Conservation (phyloP, 2,329 filamentous ascomycete genomes). For the Didymella glomerata region DNA sequence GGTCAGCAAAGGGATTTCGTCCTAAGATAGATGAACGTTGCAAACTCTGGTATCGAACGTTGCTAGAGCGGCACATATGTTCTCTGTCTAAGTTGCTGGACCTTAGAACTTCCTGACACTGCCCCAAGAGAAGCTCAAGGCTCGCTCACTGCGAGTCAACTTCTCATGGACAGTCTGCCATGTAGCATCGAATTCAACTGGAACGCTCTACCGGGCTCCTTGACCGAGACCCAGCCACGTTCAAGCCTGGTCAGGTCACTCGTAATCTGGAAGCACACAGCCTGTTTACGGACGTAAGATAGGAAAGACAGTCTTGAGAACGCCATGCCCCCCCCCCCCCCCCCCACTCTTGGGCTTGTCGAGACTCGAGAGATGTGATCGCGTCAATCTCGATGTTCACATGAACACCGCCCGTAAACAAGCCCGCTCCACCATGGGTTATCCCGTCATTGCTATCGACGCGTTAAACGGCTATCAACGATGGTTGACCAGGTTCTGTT, state of each 20-base stretch:
- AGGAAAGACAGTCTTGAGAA: background rate
- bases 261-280: background rate
- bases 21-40: background rate
- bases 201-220: background rate
- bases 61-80: background rate
- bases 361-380: background rate
- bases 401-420: background rate
- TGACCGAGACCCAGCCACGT: background rate
- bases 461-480: background rate
- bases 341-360: background rate
- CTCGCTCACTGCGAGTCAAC: background rate
- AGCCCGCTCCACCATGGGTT: background rate
- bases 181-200: background rate
- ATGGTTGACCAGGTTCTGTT: background rate
- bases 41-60: background rate
- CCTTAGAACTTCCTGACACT: background rate
- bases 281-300: background rate
- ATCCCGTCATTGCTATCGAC: background rate
- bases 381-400: background rate
- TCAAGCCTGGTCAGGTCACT: background rate
- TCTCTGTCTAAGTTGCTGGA: background rate
- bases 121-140: background rate
- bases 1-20: background rate
- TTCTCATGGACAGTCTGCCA: background rate
- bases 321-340: background rate